Base-by-base conservation (phyloP, 768 basidiomycete genomes). In the Chalciporus sphaerocephalus region DNA sequence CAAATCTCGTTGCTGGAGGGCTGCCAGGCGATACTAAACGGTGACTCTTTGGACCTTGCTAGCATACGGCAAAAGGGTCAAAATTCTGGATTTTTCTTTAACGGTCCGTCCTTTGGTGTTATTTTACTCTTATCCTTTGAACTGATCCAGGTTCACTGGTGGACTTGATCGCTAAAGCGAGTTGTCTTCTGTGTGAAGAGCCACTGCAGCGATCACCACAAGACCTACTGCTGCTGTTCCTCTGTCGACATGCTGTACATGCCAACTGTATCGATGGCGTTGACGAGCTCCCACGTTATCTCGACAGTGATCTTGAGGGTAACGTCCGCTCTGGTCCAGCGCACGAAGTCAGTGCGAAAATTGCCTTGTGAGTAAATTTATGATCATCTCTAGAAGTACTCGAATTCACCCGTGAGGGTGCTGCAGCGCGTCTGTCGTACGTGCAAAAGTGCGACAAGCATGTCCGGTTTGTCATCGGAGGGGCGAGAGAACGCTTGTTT, bases 1-100 rank as follows among this genome's bases (percentile, higher is more conserved):
- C 95, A 95, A 65, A 87, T 92, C 20, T 94, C 92, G 8, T 68
- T 99, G 9, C 71, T 98, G 40, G 92, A 96, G 53, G 95, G 95
- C 2, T 96, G 93, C 59, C 86, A 90, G 66, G 79, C 79, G 4
- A 91, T 98, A 41, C 64, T 98, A 46, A 76, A 89, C 44, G 82
- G 87, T 12, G 95, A 98, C 64, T 86, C 85, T 54, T 74, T 80
- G 1, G 77, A 80, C 34, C 75, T 96, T 25, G 83, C 86, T 2
- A 70, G 72, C 38, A 73, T 70, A 48, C 69, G 97, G 46, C 84
- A 90, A 52, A 74, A 65, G 39, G 82, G 85, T 27, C 95, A 97
- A 62, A 84, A 81, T 0, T 78, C 76, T 28, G 92, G 94, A 0
- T 89, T 88, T 56, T 80, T 87, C 55, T 71, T 89, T 24, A 79